Base-by-base conservation (phyloP, 768 basidiomycete genomes). In the Polyporus arcularius region DNA sequence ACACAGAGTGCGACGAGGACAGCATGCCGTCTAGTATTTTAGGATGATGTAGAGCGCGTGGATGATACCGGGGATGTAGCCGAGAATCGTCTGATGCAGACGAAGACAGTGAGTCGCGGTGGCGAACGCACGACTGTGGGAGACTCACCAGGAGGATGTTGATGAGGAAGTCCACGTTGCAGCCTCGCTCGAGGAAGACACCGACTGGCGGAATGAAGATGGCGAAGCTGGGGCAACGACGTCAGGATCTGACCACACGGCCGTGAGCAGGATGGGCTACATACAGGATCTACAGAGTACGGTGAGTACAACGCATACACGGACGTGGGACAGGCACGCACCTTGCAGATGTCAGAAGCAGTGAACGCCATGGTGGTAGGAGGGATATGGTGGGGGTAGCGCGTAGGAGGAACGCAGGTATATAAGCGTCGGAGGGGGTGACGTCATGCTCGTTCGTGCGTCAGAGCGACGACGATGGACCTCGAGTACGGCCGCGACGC, bases 161-260 rank as follows among this genome's bases (percentile, higher is more conserved):
- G 76, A 94, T 92, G 55, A 78, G 58, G 46, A 96, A 74, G 72
- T 95, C 92, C 21, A 82, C 85, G 39, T 79, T 77, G 71, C 92
- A 95, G 28, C 94, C 94, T 55, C 91, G 82, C 77, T 96, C 93
- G 28, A 96, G 76, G 77, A 94, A 94, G 28, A 96, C 94, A 57
- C 88, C 93, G 2, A 96, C 71, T 60, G 94, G 94, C 10, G 93
- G 92, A 14, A 93, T 67, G 71, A 92, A 66, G 74, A 93, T 79
- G 60, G 90, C 90, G 56, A 85, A 67, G 61, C 85, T 89, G 65
- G 6, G 50, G 48, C 38, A 58, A 30, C 32, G 18, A 15, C 32
- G 28, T 6, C 7, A 10, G 48, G 4, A n/a, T 32, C 28, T 15
- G 51, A 39, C 18, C 53, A 9, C 15, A 45, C 21, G 21, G 21